These are phyloP conservation scores for Naganishia cerealis DNA, from an alignment of 1,284 basidiomycete species.

Conservation along the genomic window DNA sequence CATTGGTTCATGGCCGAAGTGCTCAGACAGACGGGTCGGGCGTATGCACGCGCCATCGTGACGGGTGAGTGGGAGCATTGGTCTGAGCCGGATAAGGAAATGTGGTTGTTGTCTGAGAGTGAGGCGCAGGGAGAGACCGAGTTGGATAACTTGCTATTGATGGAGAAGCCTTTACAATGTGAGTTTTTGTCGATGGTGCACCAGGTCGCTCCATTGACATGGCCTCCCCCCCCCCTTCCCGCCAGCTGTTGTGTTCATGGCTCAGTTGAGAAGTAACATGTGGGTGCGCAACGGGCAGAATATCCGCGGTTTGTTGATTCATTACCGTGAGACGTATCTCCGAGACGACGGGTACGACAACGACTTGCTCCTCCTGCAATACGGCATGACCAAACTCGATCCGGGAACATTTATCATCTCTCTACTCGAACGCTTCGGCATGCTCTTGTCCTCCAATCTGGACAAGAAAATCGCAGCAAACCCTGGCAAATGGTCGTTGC, in stretches of 20 bases:
- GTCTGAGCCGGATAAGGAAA: slow-evolving; percentile 13
- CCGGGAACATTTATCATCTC: slow-evolving; percentile 78
- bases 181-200: slow-evolving; percentile 42
- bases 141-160: slow-evolving; percentile 54
- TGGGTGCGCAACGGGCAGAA: slow-evolving; percentile 98
- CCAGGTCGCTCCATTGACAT: background rate
- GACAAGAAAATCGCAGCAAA: slow-evolving; percentile 7
- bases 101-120: slow-evolving; percentile 43
- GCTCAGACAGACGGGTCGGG: slow-evolving; percentile 66
- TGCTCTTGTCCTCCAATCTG: slow-evolving; percentile 59
- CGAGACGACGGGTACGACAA: slow-evolving; percentile 96
- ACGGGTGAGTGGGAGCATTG: slow-evolving; percentile 24
- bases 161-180: slow-evolving; percentile 86
- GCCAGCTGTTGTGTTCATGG: slow-evolving; percentile 79
- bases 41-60: slow-evolving; percentile 56
- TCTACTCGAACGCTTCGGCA: slow-evolving; percentile 84
- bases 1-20: slow-evolving; percentile 90
- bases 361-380: slow-evolving; percentile 88
- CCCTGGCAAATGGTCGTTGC: slow-evolving; percentile 25
- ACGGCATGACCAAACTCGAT: slow-evolving; percentile 74
- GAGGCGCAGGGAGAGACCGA: slow-evolving; percentile 61
- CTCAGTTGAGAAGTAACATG: slow-evolving; percentile 89
- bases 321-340: slow-evolving; percentile 94
- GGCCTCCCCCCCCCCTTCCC: slow-evolving; percentile 19
- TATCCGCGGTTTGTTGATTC: slow-evolving; percentile 90